These are phyloP conservation scores for Paraglomus brasilianum DNA, from an alignment of 192 early-diverging fungal species.

Conservation along the genomic window DNA sequence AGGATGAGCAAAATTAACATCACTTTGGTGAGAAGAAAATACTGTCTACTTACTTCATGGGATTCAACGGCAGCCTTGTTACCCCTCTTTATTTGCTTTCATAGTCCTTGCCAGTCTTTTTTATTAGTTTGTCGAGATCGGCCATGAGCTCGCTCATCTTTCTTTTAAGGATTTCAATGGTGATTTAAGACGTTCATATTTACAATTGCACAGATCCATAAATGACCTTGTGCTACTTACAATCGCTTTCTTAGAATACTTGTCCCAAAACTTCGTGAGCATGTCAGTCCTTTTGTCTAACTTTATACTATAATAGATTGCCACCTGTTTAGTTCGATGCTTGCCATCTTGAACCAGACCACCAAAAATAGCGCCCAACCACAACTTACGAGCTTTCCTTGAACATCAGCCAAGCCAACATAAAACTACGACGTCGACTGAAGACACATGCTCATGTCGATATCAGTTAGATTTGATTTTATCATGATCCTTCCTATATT, in stretches of 20 bases:
- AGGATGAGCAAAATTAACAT: background rate
- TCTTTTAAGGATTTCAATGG: slow-evolving; percentile 27
- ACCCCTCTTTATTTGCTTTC: slow-evolving; percentile 43
- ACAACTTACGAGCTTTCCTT: slow-evolving; percentile 39
- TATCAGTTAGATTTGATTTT: too few relatives aligned
- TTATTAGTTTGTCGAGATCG: slow-evolving; percentile 42
- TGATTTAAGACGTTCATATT: background rate
- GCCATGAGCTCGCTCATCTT: slow-evolving; percentile 42
- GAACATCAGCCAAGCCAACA: slow-evolving; percentile 40
- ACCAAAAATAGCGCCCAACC: background rate
- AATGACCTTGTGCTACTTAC: slow-evolving; percentile 24
- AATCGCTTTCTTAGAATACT: slow-evolving; percentile 39
- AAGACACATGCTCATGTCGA: slow-evolving; percentile 40
- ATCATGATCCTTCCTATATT: background rate
- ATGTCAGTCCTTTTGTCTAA: slow-evolving; percentile 44
- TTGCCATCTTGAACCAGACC: too few relatives aligned
- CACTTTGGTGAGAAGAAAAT: too few relatives aligned
- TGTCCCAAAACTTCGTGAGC: slow-evolving; percentile 41
- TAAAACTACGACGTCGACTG: slow-evolving; percentile 48
- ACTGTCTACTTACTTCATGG: slow-evolving; percentile 34
- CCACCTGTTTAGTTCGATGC: too few relatives aligned
- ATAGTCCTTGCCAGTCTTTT: slow-evolving; percentile 41
- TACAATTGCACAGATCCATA: background rate
- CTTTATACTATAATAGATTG: slow-evolving; percentile 32
- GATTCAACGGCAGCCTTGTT: slow-evolving; percentile 38